Base-by-base conservation (phyloP, 1,284 basidiomycete genomes). In the Apiotrichum brassicae region DNA sequence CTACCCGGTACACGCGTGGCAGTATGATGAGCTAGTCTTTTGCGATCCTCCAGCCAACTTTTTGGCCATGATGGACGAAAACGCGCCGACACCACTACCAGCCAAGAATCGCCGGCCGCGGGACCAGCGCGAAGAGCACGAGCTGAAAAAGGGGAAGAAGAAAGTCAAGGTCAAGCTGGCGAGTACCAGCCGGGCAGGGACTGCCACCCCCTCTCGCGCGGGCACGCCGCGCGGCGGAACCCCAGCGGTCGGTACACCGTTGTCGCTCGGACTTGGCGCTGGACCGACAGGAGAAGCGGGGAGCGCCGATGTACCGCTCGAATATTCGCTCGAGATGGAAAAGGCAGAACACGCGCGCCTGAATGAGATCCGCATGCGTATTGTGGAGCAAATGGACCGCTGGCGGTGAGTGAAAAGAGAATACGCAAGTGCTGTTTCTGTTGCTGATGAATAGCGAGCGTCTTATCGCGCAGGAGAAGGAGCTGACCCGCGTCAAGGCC, bases 11-110 rank as follows among this genome's bases (percentile, higher is more conserved):
- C 88, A 97, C 70, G 89, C 91, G 0, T 99, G 95, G 94, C 93
- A 97, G 66, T 98, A 98, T 75, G 95, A 98, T 70, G 95, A 99
- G 61, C 81, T 98, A 54, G 90, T 98, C 41, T 98, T 99, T 75
- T 83, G 84, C 59, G 94, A 98, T 64, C 95, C 95, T 1, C 90
- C 86, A 54, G 84, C 90, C 54, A 78, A 83, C 24, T 94, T 98
- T 75, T 81, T 97, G 61, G 82, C 85, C 61, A 80, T 88, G 48
- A 80, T 98, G 42, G 83, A 84, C 0, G 77, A 79, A 4, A 81
- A 94, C 64, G 85, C 90, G 0, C 92, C 93, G 0, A 93, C 87
- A 0, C 83, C 84, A 4, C 75, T 95, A 0, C 85, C 86, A 0
- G 83, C 81, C 52, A 73, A 71, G 16, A 82, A 79, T 51, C 76